Evolutionary conservation across 441 rosid genomes (phyloP).

Genomic region (Pelargonium australe): DNA sequence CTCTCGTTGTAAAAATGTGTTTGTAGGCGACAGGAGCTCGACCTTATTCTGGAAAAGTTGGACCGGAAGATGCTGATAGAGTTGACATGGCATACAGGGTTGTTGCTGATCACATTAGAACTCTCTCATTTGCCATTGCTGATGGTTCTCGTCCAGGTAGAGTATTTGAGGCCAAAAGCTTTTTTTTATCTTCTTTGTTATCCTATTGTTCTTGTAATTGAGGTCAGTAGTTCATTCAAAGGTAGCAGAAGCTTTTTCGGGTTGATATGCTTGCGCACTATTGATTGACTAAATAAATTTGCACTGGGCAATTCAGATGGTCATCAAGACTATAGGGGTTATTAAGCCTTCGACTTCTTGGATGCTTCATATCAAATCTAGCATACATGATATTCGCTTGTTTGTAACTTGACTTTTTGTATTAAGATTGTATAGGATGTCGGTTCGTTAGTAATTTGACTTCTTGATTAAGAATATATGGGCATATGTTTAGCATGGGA

Average conservation of each 20-base stretch:
- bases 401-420: too few relatives aligned
- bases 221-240: background rate
- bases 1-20: background rate
- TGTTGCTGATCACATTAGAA: constrained; percentile 95
- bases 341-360: background rate
- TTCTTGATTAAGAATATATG: background rate
- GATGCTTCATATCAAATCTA: too few relatives aligned
- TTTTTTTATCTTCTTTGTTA: background rate
- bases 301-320: background rate
- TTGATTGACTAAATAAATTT: background rate
- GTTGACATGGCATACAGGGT: constrained; percentile 99
- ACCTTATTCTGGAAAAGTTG: constrained; percentile 91
- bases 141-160: constrained; percentile 99
- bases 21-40: constrained; percentile 74
- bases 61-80: constrained; percentile 66
- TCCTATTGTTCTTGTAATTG: constrained; percentile 6
- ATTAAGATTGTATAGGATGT: background rate
- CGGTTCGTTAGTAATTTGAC: background rate
- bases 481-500: background rate
- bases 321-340: background rate
- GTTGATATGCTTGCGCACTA: constrained; percentile 4
- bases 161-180: constrained; percentile 5
- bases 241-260: background rate
- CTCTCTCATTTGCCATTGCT: constrained; percentile 91
- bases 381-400: too few relatives aligned